phyloP scores from a whole-genome alignment of 352 stramenopile species.

The Globisporangium iwayamae region DNA sequence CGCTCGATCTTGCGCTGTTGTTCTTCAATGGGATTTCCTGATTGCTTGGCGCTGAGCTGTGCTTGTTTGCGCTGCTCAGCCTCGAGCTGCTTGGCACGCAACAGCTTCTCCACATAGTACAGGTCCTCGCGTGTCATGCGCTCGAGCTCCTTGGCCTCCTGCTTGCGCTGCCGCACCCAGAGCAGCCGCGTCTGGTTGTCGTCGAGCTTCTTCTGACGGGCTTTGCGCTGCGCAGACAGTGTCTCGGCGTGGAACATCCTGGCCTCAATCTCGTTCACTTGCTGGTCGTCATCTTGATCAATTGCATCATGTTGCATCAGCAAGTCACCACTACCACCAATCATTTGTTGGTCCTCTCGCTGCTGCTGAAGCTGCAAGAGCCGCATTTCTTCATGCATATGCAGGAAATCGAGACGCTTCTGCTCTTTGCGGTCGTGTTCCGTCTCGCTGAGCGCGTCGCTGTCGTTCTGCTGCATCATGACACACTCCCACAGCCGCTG shows the following conservation, averaged over 20 bases:
- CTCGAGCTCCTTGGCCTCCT: conserved; percentile 30
- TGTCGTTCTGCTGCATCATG: conserved; percentile 44
- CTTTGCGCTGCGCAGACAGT: conserved; percentile 11
- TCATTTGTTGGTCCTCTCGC: neutral
- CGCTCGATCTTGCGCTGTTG: conserved; percentile 43
- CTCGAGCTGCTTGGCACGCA: conserved; percentile 27
- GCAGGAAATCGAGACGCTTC: conserved; percentile 20
- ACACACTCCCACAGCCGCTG: conserved; percentile 32
- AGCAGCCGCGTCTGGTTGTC: conserved; percentile 27
- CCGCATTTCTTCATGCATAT: conserved; percentile 28
- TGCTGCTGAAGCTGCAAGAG: conserved; percentile 18
- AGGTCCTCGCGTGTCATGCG: conserved; percentile 51
- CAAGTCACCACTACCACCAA: neutral
- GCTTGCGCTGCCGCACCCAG: conserved; percentile 24
- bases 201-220: conserved; percentile 17
- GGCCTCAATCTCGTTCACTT: conserved; percentile 6
- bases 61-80: conserved; percentile 18
- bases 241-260: conserved; percentile 8
- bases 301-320: neutral
- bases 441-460: conserved; percentile 23
- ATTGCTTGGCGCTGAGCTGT: conserved; percentile 14
- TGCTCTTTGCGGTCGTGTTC: conserved; percentile 18
- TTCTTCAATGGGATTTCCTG: conserved; percentile 31
- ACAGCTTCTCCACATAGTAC: conserved; percentile 49
- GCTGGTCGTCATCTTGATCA: neutral